Percentiles rank a stretch among this genome's conserved stretches.
phyloP scores from a whole-genome alignment of 306 rosid genomes.

The Rosa lucieae region DNA sequence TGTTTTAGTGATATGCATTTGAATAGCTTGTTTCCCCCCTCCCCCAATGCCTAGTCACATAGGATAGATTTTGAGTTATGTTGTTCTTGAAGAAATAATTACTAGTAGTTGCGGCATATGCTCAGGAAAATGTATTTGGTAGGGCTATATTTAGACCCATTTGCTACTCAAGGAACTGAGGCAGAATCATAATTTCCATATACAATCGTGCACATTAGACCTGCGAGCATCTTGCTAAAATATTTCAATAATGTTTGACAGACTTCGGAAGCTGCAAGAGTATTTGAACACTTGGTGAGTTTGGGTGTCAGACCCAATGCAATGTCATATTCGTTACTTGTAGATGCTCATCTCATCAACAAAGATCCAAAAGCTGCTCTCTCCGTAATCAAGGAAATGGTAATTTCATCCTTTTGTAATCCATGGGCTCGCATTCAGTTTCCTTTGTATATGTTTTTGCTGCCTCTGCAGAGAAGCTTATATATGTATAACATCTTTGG shows the following conservation, averaged over 20 bases:
- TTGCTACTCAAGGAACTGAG: not conserved
- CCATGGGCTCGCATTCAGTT: not conserved
- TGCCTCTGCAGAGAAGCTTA: conserved; percentile 20
- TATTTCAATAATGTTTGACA: conserved; percentile 34
- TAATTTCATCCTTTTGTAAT: conserved; percentile 31
- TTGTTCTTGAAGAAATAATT: not conserved
- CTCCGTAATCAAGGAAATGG: conserved; percentile 65
- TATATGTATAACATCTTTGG: conserved; percentile 20
- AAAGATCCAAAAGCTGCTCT: conserved; percentile 76
- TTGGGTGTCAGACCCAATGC: conserved; percentile 86
- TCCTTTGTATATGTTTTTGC: not conserved
- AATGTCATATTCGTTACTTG: conserved; percentile 70
- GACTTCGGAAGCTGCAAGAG: conserved; percentile 81
- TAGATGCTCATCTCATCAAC: conserved; percentile 84
- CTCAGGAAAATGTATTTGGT: conserved; percentile 9
- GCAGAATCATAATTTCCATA: not conserved
- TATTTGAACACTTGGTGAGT: conserved; percentile 76
- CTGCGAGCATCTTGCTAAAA: not conserved
- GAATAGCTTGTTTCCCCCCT: not conserved
- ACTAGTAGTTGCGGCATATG: not conserved
- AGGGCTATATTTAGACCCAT: not conserved
- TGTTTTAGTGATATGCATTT: not conserved
- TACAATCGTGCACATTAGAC: not conserved
- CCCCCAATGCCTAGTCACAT: not conserved
- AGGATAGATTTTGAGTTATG: not conserved